phyloP scores from a whole-genome alignment of 75 land plant species.

The Isoetes taiwanensis region DNA sequence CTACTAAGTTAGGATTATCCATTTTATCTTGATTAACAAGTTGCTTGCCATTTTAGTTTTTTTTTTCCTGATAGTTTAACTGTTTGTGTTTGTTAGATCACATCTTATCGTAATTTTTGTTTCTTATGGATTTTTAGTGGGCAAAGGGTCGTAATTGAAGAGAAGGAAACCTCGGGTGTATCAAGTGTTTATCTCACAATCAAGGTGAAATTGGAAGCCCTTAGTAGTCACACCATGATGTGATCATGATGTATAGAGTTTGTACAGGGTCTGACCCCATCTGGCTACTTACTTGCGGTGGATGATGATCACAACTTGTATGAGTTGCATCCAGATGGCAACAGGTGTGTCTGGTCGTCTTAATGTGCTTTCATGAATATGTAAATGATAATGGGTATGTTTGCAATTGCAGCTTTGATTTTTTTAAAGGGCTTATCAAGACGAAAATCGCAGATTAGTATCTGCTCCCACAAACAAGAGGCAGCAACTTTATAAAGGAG shows the following conservation, averaged over 20 bases:
- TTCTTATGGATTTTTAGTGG: conserved; percentile 40
- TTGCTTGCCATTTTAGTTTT: neutral
- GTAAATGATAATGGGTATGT: neutral
- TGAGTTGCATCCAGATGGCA: conserved; percentile 97
- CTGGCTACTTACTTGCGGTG: conserved; percentile 78
- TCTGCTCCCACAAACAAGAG: too few species aligned
- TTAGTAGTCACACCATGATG: neutral
- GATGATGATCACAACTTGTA: conserved; percentile 48
- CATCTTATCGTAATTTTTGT: neutral
- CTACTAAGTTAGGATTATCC: too few species aligned
- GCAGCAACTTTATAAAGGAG: too few species aligned
- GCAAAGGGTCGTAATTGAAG: conserved; percentile 63
- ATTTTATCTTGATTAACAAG: neutral
- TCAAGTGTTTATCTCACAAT: conserved; percentile 44
- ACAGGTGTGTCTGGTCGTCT: conserved; percentile 38
- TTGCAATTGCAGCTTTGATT: conserved; percentile 43
- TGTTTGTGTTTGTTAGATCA: neutral
- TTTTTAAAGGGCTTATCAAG: conserved; percentile 62
- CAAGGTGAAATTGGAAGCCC: conserved; percentile 33
- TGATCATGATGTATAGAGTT: neutral
- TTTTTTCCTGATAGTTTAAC: neutral
- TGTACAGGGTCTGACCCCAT: conserved; percentile 66
- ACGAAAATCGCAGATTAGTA: conserved; percentile 42
- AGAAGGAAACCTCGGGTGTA: conserved; percentile 26
- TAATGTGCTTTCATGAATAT: neutral